Conservation (phyloP, 768 basidiomycete genomes). For the Amanita subjunquillea region DNA sequence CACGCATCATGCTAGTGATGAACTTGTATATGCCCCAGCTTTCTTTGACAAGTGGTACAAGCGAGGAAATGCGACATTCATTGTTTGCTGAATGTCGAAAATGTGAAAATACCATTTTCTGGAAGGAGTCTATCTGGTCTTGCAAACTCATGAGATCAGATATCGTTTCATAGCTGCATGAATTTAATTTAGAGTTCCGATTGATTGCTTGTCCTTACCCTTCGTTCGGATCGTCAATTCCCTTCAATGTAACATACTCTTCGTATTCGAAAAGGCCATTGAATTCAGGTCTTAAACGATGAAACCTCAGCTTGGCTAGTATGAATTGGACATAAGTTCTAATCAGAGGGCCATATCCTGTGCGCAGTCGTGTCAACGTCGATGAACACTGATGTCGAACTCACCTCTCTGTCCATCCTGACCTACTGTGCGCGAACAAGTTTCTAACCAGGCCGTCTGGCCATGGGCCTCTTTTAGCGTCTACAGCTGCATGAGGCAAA, state of each 20-base stretch:
- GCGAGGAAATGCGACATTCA: slow-evolving; percentile 91
- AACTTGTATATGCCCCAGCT: slow-evolving; percentile 99
- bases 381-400: slow-evolving; percentile 5
- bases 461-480: slow-evolving; percentile 94
- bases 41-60: slow-evolving; percentile 97
- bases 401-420: slow-evolving; percentile 68
- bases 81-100: slow-evolving; percentile 89
- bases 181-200: slow-evolving; percentile 1
- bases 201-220: slow-evolving; percentile 48
- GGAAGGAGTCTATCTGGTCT: slow-evolving; percentile 98
- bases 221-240: slow-evolving; percentile 98
- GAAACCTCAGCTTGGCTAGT: slow-evolving; percentile 90
- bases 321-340: slow-evolving; percentile 95
- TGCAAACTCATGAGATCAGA: slow-evolving; percentile 95
- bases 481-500: slow-evolving; percentile 29
- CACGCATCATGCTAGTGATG: slow-evolving; percentile 97
- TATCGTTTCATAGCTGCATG: slow-evolving; percentile 87
- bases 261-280: slow-evolving; percentile 99
- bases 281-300: slow-evolving; percentile 92
- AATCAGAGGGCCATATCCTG: slow-evolving; percentile 90
- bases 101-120: slow-evolving; percentile 94
- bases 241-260: slow-evolving; percentile 94
- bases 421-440: slow-evolving; percentile 85
- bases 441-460: slow-evolving; percentile 97
- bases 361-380: slow-evolving; percentile 1